Evolutionary conservation across 805 yeast species (phyloP), one percentile per base, ranked within the genome.

Genomic region (Pichia kluyveri): DNA sequence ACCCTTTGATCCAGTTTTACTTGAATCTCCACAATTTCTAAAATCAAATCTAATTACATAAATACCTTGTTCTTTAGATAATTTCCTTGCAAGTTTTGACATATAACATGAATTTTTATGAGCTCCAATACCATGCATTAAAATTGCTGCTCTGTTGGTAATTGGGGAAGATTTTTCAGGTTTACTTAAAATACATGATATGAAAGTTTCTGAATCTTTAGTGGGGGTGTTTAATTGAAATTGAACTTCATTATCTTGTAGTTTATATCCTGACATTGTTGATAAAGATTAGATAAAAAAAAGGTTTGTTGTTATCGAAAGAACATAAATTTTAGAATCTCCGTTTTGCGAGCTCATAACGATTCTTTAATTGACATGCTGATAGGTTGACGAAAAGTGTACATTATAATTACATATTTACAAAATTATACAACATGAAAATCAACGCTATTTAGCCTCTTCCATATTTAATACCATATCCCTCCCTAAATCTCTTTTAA

Each of bases 51-150:
- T 69, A 44, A 87, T 71, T 4, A 83, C 76, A 59, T 72, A 79
- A 48, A 79, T 68, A 0, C 95, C 95, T 50, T 75, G 61, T 15
- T 74, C 73, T 2, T 67, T 60, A 0, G 89, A 80, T 47, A 90
- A 61, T 27, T 64, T 66, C 28, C 75, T 74, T 0, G 95, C 90
- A 41, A 87, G 63, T 15, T 66, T 56, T 27, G 76, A 75, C 53
- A 83, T 88, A 63, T 83, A 89, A 50, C 86, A 79, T 60, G 86
- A 83, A 67, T 85, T 77, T 54, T 87, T 77, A 60, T 90, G 95
- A 0, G 96, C 95, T 0, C 82, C 90, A 52, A 77, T 83, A 1
- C 97, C 97, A 61, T 90, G 97, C n/a, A 80, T 54, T 17, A 89
- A 59, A 7, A 89, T 60, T 0, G 82, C 87, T 5, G 61, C 44